Evolutionary conservation across 2,329 filamentous ascomycete species (phyloP), one percentile per base, ranked within the genome.

Genomic region (Podosphaera fusca): DNA sequence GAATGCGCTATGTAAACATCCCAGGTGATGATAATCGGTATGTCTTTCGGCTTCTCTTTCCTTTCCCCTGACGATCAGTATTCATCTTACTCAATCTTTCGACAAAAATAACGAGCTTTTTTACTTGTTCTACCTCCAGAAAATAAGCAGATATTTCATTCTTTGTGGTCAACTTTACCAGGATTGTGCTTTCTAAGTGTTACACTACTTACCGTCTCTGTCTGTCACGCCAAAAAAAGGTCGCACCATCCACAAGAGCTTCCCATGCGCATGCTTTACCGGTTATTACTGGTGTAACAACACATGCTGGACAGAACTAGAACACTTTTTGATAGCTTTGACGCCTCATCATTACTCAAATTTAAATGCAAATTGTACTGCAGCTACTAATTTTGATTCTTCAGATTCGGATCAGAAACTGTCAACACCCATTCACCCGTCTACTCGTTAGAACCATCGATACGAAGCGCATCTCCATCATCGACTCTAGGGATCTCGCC

Each of bases 11-110:
- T 60, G 64, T 68, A 62, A 64, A 60, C 55, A 56, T 66, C 57
- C 60, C 63, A 50, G 56, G 64, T 21, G 66, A 69, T 64, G 66
- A 68, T 67, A 64, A 64, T 59, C 64, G 66, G 67, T 69, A 59
- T 64, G 67, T 66, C 45, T 36, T 53, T 53, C 38, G 35, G 38
- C 51, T 46, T 51, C 6, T 61, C 49, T 51, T 64, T 67, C 65
- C 64, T 63, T 60, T 55, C 14, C 58, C 50, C 21, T 7, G 10
- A 3, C 10, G 2, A 7, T 12, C n/a, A 1, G 1, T 7, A 12
- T 3, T 42, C 38, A 42, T 4, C 5, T 14, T 3, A 42, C 38
- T 4, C 38, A 42, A 42, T 42, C 10, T 42, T 3, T 42, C 10
- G 56, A 30, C 56, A 35, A 42, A 42, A 7, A 7, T 42, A 3